Evolutionary conservation across 106 monocot species (phyloP).

Genomic region (Posidonia australis): DNA sequence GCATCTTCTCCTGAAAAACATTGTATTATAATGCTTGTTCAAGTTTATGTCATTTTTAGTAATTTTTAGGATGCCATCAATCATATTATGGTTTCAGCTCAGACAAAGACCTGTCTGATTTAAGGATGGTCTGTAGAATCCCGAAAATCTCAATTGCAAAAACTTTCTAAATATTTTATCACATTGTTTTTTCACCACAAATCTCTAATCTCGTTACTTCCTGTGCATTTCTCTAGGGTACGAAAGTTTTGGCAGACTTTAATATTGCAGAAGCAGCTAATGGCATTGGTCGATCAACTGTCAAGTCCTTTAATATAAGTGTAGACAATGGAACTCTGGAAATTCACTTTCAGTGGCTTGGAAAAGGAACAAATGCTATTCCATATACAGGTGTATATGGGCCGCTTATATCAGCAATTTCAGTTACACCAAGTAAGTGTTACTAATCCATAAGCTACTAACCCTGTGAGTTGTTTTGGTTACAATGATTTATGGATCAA

Average conservation of each 20-base stretch:
- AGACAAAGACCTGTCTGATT: not conserved
- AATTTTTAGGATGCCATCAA: not conserved
- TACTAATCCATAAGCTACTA: not conserved
- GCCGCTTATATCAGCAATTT: constrained; percentile 26
- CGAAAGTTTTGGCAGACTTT: constrained; percentile 8
- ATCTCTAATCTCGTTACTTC: not conserved
- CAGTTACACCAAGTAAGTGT: constrained; percentile 15
- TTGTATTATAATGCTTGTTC: not conserved
- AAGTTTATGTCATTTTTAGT: not conserved
- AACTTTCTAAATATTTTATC: not conserved
- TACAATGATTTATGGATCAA: not conserved
- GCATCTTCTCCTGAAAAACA: not conserved
- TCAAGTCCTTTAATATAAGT: not conserved
- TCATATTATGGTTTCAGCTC: no score
- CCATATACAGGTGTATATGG: constrained; percentile 17
- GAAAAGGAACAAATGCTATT: constrained; percentile 17
- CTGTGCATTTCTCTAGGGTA: constrained; percentile 3
- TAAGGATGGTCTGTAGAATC: no score
- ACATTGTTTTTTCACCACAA: not conserved
- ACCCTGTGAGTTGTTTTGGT: not conserved
- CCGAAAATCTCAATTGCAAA: not conserved
- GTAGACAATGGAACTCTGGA: constrained; percentile 7
- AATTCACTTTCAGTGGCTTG: constrained; percentile 20
- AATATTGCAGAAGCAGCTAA: constrained; percentile 21
- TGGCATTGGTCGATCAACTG: constrained; percentile 10